Percentiles rank a stretch among this genome's conserved stretches.
phyloP scores from a whole-genome alignment of 164 flowering plant genomes.

The Magnolia sinica region DNA sequence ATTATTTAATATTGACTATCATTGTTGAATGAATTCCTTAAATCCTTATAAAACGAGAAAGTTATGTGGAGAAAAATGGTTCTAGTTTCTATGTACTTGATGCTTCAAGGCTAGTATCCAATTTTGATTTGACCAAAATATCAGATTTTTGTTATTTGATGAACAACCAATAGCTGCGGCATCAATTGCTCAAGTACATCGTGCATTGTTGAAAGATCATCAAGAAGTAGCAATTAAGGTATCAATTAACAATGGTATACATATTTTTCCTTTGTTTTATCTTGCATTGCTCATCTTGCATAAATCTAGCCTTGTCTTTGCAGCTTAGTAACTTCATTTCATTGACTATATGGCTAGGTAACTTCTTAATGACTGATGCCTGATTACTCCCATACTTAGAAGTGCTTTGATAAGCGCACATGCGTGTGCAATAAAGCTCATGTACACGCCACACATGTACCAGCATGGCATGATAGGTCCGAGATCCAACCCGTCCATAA shows the following conservation, averaged over 20 bases:
- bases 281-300: neutral
- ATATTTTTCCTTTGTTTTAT: neutral
- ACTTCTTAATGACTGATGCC: too few relatives aligned
- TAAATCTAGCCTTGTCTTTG: neutral
- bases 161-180: slow-evolving; percentile 95
- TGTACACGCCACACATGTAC: too few relatives aligned
- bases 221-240: slow-evolving; percentile 95
- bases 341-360: too few relatives aligned
- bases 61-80: neutral
- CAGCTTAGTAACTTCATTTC: neutral
- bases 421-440: too few relatives aligned
- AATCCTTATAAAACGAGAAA: neutral
- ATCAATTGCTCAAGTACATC: slow-evolving; percentile 97
- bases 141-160: slow-evolving; percentile 74
- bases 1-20: neutral
- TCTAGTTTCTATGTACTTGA: neutral
- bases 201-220: slow-evolving; percentile 49
- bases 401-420: too few relatives aligned
- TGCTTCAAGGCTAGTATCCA: slow-evolving; percentile 3
- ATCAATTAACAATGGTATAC: neutral
- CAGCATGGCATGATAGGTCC: too few relatives aligned
- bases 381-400: too few relatives aligned
- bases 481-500: too few relatives aligned
- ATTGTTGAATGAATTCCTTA: neutral
- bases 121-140: slow-evolving; percentile 1